Conservation (phyloP, 129 eudicot genomes). For the Chrysanthemum lavandulifolium region DNA sequence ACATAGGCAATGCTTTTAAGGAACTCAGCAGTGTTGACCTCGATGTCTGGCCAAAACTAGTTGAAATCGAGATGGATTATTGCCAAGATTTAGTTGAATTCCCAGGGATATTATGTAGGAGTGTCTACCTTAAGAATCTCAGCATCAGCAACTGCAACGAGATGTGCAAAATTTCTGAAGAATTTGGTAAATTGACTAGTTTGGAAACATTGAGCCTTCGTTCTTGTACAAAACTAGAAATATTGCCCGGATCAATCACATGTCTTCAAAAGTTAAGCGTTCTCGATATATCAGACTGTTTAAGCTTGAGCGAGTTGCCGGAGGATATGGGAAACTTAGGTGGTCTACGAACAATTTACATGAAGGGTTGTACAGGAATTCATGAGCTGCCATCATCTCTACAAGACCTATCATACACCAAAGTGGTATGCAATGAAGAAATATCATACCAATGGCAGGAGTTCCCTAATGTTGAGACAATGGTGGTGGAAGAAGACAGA, state of each 20-base stretch:
- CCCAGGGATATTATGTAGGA: slow-evolving; percentile 26
- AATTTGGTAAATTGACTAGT: slow-evolving; percentile 31
- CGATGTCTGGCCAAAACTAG: slow-evolving; percentile 33
- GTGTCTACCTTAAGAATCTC: slow-evolving; percentile 33
- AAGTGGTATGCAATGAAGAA: slow-evolving; percentile 27
- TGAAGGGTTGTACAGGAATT: slow-evolving; percentile 42
- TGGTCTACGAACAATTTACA: slow-evolving; percentile 29
- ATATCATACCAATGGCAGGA: slow-evolving; percentile 18
- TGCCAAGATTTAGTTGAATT: slow-evolving; percentile 31
- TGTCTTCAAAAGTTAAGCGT: slow-evolving; percentile 26
- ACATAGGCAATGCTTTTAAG: slow-evolving; percentile 33
- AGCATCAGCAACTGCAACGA: slow-evolving; percentile 42
- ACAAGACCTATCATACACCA: not conserved
- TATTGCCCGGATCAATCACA: slow-evolving; percentile 35
- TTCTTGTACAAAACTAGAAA: slow-evolving; percentile 36
- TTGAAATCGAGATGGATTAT: slow-evolving; percentile 41
- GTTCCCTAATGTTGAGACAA: slow-evolving; percentile 16
- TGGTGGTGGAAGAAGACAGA: slow-evolving; percentile 30
- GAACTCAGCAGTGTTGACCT: not conserved
- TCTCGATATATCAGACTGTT: slow-evolving; percentile 43
- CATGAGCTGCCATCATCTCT: slow-evolving; percentile 24
- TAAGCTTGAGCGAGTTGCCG: slow-evolving; percentile 27
- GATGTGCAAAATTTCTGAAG: slow-evolving; percentile 31
- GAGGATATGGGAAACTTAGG: slow-evolving; percentile 25
- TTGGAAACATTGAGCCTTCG: slow-evolving; percentile 39